phyloP scores from a whole-genome alignment of 768 basidiomycete genomes.

The Dictyophora rubrovolvata region DNA sequence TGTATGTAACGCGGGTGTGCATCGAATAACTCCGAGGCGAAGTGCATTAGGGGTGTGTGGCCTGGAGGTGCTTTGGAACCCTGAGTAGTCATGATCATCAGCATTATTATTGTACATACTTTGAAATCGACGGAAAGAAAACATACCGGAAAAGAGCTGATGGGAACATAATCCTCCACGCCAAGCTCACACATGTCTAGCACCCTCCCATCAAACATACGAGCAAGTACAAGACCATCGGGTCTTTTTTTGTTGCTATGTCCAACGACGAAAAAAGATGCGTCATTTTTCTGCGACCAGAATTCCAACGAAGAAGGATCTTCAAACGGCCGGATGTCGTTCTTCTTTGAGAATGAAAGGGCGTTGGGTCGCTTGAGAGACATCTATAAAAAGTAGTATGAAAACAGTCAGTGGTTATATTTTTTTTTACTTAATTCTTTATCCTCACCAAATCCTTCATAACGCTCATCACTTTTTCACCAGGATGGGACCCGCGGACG shows the following conservation, averaged over 20 bases:
- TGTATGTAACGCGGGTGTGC: slow-evolving; percentile 87
- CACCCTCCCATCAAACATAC: slow-evolving; percentile 78
- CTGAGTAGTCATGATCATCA: slow-evolving; percentile 28
- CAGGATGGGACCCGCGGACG: slow-evolving; percentile 79
- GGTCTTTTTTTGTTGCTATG: slow-evolving; percentile 93
- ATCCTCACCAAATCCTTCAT: slow-evolving; percentile 81
- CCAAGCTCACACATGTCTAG: slow-evolving; percentile 96
- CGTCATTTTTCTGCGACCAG: slow-evolving; percentile 91
- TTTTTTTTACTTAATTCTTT: not conserved
- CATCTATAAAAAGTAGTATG: slow-evolving; percentile 44
- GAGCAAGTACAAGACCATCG: slow-evolving; percentile 70
- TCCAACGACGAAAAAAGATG: slow-evolving; percentile 80
- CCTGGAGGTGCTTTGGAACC: slow-evolving; percentile 83
- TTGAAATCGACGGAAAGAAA: not conserved
- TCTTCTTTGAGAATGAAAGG: slow-evolving; percentile 92
- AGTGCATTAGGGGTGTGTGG: slow-evolving; percentile 88
- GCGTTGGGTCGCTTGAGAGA: slow-evolving; percentile 85
- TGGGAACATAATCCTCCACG: slow-evolving; percentile 67
- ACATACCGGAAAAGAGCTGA: slow-evolving; percentile 77
- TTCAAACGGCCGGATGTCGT: slow-evolving; percentile 85
- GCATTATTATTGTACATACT: no score
- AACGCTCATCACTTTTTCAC: slow-evolving; percentile 65
- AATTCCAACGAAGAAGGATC: slow-evolving; percentile 76
- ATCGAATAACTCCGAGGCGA: slow-evolving; percentile 91
- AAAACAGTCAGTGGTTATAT: not conserved